A percentile compares a stretch with the other conserved stretches of the same genome.
phyloP scores from a whole-genome alignment of 192 early-diverging fungal genomes.

The Obelidium mucronatum region DNA sequence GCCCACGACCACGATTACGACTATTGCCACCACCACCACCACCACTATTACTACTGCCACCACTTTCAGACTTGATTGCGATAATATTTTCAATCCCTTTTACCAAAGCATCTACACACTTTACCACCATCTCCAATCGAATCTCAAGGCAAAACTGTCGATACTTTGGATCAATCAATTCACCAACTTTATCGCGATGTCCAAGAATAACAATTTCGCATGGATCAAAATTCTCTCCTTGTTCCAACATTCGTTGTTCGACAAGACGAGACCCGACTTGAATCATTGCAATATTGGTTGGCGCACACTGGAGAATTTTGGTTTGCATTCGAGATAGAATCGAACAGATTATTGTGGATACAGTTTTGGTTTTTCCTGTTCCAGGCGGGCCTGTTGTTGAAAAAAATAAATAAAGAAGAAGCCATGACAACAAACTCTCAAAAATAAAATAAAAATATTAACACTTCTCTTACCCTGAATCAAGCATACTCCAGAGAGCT shows the following conservation, averaged over 20 bases:
- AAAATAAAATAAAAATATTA: not conserved
- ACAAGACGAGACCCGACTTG: constrained; percentile 13
- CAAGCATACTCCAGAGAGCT: constrained; percentile 8
- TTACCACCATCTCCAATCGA: constrained; percentile 21
- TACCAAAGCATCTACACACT: not conserved
- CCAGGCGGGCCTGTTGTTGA: constrained; percentile 22
- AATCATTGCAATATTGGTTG: constrained; percentile 24
- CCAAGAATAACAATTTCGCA: constrained; percentile 13
- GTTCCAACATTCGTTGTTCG: not conserved
- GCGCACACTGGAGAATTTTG: constrained; percentile 24
- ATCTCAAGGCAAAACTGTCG: constrained; percentile 19
- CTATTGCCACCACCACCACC: not conserved
- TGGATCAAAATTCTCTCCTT: constrained; percentile 12
- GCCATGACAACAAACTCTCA: not conserved
- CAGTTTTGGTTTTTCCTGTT: constrained; percentile 24
- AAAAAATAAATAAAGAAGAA: constrained; percentile 1
- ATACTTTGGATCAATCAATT: not conserved
- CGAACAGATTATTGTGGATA: not conserved
- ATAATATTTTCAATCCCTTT: not conserved
- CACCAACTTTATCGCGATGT: constrained; percentile 23
- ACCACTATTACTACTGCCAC: not conserved
- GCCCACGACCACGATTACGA: not conserved
- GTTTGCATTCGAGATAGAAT: not conserved
- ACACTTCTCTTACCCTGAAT: constrained; percentile 16
- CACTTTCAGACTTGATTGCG: not conserved